Conservation (phyloP, 1,139 yeast genomes). For the Hyphopichia fennica region DNA sequence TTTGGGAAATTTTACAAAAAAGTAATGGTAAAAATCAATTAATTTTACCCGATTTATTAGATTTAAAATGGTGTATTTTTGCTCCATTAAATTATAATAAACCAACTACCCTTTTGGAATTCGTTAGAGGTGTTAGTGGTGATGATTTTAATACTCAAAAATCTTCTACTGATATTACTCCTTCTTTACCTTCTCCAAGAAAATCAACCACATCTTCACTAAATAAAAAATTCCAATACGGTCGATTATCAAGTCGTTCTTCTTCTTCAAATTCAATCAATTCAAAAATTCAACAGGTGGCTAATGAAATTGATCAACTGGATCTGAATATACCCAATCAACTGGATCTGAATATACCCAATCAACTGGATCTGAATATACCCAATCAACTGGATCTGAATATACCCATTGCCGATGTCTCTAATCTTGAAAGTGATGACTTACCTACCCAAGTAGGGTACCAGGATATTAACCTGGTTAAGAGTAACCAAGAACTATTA, state of each 20-base stretch:
- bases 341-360: neutral
- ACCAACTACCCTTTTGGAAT: conserved; percentile 34
- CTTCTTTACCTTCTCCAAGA: conserved; percentile 42
- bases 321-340: neutral
- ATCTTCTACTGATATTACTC: conserved; percentile 1
- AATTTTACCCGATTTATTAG: conserved; percentile 34
- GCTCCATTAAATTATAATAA: conserved; percentile 34
- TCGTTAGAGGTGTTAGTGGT: conserved; percentile 19
- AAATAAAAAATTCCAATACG: conserved; percentile 31
- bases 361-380: conserved; percentile 15
- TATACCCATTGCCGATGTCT: conserved; percentile 13
- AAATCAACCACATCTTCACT: too few species aligned
- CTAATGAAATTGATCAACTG: neutral
- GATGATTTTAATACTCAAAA: conserved; percentile 1
- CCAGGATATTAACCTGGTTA: conserved; percentile 28
- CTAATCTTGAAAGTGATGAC: conserved; percentile 13
- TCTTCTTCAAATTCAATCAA: conserved; percentile 15
- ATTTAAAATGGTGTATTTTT: conserved; percentile 53
- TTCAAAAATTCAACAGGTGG: neutral
- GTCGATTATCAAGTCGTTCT: conserved; percentile 33
- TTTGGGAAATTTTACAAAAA: conserved; percentile 44
- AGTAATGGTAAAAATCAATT: conserved; percentile 11
- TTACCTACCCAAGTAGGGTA: conserved; percentile 33
- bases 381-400: too few species aligned
- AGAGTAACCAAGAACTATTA: conserved; percentile 25